Conservation (phyloP, 495 filamentous ascomycete species). For the Cercophora sp. region DNA sequence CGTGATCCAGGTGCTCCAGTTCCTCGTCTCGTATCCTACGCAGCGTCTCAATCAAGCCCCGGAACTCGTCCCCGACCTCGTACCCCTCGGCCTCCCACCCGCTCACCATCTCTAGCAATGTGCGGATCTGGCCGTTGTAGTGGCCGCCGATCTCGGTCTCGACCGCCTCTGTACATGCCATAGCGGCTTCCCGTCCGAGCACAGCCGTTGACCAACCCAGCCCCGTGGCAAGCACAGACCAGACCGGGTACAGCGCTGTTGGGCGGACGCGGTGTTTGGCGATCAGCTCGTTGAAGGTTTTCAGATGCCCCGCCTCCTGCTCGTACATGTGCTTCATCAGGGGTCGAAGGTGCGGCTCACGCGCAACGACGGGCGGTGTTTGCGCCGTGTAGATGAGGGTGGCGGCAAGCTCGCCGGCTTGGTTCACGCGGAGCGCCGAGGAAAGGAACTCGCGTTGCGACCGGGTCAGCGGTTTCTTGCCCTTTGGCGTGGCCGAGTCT, state of each 20-base stretch:
- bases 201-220: constrained; percentile 85
- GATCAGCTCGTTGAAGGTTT: constrained; percentile 78
- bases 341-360: constrained; percentile 80
- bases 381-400: constrained; percentile 82
- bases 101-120: constrained; percentile 73
- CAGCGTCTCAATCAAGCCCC: constrained; percentile 66
- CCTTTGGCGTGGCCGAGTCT: constrained; percentile 18
- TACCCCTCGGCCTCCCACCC: constrained; percentile 63
- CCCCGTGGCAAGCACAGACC: constrained; percentile 77
- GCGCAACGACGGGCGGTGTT: constrained; percentile 65
- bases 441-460: constrained; percentile 74
- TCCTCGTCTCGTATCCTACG: constrained; percentile 91
- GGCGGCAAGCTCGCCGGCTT: constrained; percentile 84
- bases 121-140: constrained; percentile 88
- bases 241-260: constrained; percentile 89
- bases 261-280: constrained; percentile 88
- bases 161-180: constrained; percentile 98
- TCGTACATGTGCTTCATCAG: constrained; percentile 98
- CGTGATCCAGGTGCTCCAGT: constrained; percentile 93
- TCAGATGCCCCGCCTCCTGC: constrained; percentile 84
- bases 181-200: constrained; percentile 91
- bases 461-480: constrained; percentile 58
- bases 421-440: constrained; percentile 81
- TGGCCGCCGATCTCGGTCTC: constrained; percentile 97
- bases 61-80: constrained; percentile 73